Conservation (phyloP, 345 rosid species). For the Barbarea vulgaris region DNA sequence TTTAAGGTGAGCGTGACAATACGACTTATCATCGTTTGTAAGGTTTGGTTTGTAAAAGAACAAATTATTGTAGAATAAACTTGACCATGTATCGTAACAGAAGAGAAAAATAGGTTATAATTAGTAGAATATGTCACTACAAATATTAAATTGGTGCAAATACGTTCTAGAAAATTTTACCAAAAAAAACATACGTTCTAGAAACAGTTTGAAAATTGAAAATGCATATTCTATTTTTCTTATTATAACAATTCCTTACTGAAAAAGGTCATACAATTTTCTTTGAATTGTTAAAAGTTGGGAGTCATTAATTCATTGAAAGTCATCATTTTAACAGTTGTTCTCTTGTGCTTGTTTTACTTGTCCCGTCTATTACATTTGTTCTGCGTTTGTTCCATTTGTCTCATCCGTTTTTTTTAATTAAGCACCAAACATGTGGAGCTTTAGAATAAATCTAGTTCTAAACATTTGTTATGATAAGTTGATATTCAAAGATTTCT, state of each 20-base stretch:
- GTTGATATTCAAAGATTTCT: conserved; percentile 9
- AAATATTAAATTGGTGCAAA: neutral
- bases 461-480: neutral
- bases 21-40: neutral
- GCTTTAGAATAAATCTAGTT: neutral
- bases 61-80: neutral
- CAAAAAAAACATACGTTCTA: neutral
- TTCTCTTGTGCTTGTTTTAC: neutral
- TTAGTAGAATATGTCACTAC: neutral
- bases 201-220: neutral
- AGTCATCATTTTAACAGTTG: neutral
- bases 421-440: neutral
- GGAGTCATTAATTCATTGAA: neutral
- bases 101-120: neutral
- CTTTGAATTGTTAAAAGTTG: neutral
- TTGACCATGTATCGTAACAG: neutral
- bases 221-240: neutral
- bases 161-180: neutral
- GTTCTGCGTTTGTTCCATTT: neutral
- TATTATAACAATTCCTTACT: neutral
- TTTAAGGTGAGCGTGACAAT: neutral
- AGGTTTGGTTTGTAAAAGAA: neutral
- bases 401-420: neutral
- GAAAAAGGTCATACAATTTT: neutral
- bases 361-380: neutral